Evolutionary conservation across 139 green algal genomes (phyloP).

Genomic region (Coelastrella sp.): DNA sequence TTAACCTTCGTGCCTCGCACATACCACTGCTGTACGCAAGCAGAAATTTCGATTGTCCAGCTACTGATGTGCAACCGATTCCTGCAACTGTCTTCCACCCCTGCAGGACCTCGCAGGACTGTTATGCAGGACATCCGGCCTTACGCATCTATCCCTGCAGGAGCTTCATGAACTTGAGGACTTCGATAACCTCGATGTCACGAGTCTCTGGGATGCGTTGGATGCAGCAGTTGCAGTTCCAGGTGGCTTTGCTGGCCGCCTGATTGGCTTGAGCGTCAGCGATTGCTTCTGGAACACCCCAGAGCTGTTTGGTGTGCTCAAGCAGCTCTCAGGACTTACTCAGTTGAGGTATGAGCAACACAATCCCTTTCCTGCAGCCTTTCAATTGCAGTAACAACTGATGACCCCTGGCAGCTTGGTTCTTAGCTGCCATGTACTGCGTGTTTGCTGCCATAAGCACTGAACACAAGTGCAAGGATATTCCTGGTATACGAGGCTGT

Average conservation of each 20-base stretch:
- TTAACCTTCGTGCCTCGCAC: too few relatives aligned
- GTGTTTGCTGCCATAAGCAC: too few relatives aligned
- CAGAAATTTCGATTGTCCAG: too few relatives aligned
- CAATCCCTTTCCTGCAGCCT: too few relatives aligned
- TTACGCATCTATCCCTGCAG: not conserved
- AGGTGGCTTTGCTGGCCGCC: not conserved
- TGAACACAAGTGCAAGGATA: too few relatives aligned
- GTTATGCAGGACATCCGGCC: not conserved
- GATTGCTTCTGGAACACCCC: slow-evolving; percentile 41
- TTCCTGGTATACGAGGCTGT: too few relatives aligned
- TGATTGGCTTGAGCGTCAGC: not conserved
- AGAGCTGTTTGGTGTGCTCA: slow-evolving; percentile 35
- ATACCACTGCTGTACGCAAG: too few relatives aligned
- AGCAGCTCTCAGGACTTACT: slow-evolving; percentile 17
- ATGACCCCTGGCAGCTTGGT: too few relatives aligned
- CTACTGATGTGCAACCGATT: too few relatives aligned
- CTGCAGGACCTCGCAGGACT: slow-evolving; percentile 32
- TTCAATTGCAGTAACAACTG: too few relatives aligned
- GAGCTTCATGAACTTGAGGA: slow-evolving; percentile 43
- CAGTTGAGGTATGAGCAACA: slow-evolving; percentile 38
- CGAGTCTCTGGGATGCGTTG: slow-evolving; percentile 32
- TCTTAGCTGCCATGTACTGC: too few relatives aligned
- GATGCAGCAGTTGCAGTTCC: not conserved
- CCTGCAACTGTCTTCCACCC: not conserved
- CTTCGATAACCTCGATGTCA: slow-evolving; percentile 14